phyloP scores from a whole-genome alignment of 2,329 filamentous ascomycete species.

The Colletotrichum salicis region DNA sequence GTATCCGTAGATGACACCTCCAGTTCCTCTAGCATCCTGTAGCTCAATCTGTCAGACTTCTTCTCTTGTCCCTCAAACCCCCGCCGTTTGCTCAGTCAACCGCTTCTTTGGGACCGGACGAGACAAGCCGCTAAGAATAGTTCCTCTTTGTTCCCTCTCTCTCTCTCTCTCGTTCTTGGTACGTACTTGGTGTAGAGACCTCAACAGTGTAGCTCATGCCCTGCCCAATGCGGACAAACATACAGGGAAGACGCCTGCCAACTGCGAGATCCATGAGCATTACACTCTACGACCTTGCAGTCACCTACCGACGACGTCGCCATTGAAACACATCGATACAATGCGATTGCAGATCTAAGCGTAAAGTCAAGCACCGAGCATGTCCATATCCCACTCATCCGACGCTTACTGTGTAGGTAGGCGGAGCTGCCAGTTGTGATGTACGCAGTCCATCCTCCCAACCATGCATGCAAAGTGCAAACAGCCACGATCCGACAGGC shows the following conservation, averaged over 20 bases:
- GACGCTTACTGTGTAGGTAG: not conserved
- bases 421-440: not conserved
- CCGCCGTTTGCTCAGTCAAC: conserved; percentile 16
- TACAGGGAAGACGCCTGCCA: conserved; percentile 19
- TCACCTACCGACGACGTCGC: not conserved
- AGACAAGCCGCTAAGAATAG: conserved; percentile 11
- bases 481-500: no score
- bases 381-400: not conserved
- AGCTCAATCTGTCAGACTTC: conserved; percentile 3
- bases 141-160: not conserved
- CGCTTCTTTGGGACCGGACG: not conserved
- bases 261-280: conserved; percentile 4
- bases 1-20: not conserved
- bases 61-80: conserved; percentile 5
- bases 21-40: not conserved
- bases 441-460: not conserved
- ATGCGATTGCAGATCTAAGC: conserved; percentile 16
- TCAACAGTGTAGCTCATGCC: not conserved
- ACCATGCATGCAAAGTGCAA: no score
- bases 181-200: not conserved
- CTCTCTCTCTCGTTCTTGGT: not conserved
- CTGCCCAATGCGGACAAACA: not conserved
- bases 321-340: conserved; percentile 21
- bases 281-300: not conserved
- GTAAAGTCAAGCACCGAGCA: conserved; percentile 9